Evolutionary conservation across 352 stramenopile species (phyloP), one percentile per base, ranked within the genome.

Genomic region (Phytopythium boreale): DNA sequence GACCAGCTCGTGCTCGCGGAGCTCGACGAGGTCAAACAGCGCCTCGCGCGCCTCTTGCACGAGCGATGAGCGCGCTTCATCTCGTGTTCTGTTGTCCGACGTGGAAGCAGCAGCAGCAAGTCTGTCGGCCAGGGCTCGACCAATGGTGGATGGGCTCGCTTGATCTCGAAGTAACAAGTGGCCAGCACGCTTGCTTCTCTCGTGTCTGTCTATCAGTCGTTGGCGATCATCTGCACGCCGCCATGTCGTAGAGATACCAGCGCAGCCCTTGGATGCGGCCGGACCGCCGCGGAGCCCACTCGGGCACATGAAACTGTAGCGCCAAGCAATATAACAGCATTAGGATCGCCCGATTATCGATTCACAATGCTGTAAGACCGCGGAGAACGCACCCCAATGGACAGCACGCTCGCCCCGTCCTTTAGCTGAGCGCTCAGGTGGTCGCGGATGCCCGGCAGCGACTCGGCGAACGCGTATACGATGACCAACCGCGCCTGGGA

Each of bases 381-480:
- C 3, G 52, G 39, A 66, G 20, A n/a, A 60, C 80, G 57, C 72
- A 96, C 87, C 67, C 87, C 87, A 63, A 96, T 84, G 7, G 85
- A 96, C 36, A 96, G 59, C 36, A 94, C 82, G 3, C 66, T 79
- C 0, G 87, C 87, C 22, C 66, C 36, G 0, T 55, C 6, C 17
- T 51, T 51, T 12, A 90, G 61, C 29, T 96, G 79, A 4, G 53
- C 37, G 10, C 64, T 56, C 57, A 96, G 59, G 12, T 77, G 71
- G 56, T 84, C 63, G 27, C 82, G 72, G 56, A 94, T 94, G 0
- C 76, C 73, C 20, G 67, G 56, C 24, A 96, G 63, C n/a, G 85
- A 88, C 70, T 92, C 81, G 20, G 80, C 80, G 50, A 94, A 96
- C 12, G 87, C 87, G 63, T 96, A 96, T 15, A 94, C 82, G 64